A percentile compares a stretch with the other conserved stretches of the same genome.
Evolutionary conservation across 768 basidiomycete species (phyloP).

Genomic region (Leucocoprinus birnbaumii): DNA sequence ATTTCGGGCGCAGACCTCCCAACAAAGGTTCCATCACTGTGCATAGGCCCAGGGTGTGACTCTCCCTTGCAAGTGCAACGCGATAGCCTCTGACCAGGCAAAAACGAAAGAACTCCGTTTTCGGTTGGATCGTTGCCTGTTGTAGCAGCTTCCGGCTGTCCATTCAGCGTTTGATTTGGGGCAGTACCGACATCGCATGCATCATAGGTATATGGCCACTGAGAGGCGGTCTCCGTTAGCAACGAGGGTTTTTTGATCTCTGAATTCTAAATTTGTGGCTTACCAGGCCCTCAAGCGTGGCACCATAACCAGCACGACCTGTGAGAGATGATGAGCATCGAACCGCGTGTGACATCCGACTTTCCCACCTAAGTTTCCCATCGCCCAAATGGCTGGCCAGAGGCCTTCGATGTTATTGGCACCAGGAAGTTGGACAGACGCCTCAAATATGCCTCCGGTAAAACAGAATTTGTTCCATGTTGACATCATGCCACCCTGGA

Average conservation of each 20-base stretch:
- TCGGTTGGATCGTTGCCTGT: constrained; percentile 55
- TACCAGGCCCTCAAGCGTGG: constrained; percentile 77
- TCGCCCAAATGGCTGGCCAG: constrained; percentile 81
- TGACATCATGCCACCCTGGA: constrained; percentile 67
- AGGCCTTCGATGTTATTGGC: constrained; percentile 58
- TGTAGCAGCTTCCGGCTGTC: constrained; percentile 57
- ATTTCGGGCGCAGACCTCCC: constrained; percentile 88
- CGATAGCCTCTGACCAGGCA: constrained; percentile 85
- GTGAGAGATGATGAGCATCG: constrained; percentile 9
- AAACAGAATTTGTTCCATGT: constrained; percentile 94
- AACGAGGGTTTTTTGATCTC: neutral
- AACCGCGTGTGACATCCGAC: neutral
- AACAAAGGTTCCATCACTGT: constrained; percentile 72
- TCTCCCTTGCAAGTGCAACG: constrained; percentile 87
- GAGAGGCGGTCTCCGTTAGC: constrained; percentile 7
- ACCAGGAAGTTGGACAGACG: constrained; percentile 69
- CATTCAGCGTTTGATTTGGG: constrained; percentile 76
- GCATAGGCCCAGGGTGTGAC: constrained; percentile 84
- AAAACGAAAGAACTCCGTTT: constrained; percentile 65
- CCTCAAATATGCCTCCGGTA: constrained; percentile 79
- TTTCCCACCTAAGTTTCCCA: constrained; percentile 71
- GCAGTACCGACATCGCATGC: constrained; percentile 92
- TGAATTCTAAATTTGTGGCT: constrained; percentile 16
- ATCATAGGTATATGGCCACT: constrained; percentile 87
- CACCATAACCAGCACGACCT: constrained; percentile 88